Conservation (phyloP, 2,329 filamentous ascomycete species). For the Trichoderma afroharzianum region DNA sequence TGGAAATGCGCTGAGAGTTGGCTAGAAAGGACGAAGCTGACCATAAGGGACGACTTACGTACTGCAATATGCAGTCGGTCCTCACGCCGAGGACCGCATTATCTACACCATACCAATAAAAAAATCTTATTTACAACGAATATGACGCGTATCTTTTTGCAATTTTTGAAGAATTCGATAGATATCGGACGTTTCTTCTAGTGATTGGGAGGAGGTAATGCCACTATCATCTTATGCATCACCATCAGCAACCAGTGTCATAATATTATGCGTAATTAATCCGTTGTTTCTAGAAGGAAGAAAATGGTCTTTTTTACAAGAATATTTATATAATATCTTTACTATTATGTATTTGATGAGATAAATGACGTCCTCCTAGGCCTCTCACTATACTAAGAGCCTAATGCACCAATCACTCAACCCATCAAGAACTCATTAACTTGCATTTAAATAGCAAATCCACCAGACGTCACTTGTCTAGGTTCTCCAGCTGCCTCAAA, state of each 20-base stretch:
- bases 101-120: not conserved
- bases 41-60: not conserved
- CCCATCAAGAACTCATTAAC: not conserved
- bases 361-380: not conserved
- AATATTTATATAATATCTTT: not conserved
- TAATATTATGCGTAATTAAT: not conserved
- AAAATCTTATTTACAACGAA: not conserved
- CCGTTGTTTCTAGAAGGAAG: fast-evolving
- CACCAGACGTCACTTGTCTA: conserved; percentile 71
- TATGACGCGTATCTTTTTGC: too few relatives aligned
- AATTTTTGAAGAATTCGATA: not conserved
- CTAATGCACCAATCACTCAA: not conserved
- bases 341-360: not conserved
- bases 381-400: not conserved
- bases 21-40: not conserved
- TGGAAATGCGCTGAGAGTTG: not conserved
- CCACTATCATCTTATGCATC: not conserved
- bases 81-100: fast-evolving
- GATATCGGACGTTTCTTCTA: not conserved
- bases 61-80: not conserved
- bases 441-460: conserved; percentile 46
- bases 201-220: not conserved
- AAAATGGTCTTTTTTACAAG: not conserved
- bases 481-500: conserved; percentile 84
- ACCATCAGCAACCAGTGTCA: not conserved